phyloP scores from a whole-genome alignment of 2,329 filamentous ascomycete species.

The Penicillium sclerotiorum region DNA sequence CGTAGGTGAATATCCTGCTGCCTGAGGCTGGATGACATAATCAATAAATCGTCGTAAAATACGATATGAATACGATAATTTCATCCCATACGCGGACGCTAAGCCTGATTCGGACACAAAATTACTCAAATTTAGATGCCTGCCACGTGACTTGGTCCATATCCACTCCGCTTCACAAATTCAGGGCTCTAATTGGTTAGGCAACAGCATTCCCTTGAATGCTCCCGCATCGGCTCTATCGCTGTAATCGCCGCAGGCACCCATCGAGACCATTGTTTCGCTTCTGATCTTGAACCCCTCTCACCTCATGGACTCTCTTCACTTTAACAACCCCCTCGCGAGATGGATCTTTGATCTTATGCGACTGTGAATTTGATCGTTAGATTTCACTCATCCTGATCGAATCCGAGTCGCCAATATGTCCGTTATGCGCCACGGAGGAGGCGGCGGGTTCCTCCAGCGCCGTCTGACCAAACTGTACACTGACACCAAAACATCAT shows the following conservation, averaged over 20 bases:
- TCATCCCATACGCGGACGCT: too few species aligned
- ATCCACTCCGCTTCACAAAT: not conserved
- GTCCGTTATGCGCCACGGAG: conserved; percentile 51
- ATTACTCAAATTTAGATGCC: conserved; percentile 29
- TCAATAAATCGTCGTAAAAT: not conserved
- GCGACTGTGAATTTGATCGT: conserved; percentile 4
- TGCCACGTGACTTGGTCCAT: conserved; percentile 30
- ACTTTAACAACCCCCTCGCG: conserved; percentile 9
- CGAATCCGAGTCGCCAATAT: conserved; percentile 37
- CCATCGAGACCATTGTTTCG: conserved; percentile 16
- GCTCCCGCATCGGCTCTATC: conserved; percentile 30
- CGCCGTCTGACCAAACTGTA: conserved; percentile 63
- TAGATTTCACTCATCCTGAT: conserved; percentile 18
- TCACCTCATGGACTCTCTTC: conserved; percentile 11
- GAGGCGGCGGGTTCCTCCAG: conserved; percentile 44
- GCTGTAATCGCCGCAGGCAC: conserved; percentile 24
- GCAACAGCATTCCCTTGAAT: conserved; percentile 44
- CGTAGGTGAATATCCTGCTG: conserved; percentile 8
- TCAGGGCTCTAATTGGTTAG: conserved; percentile 40
- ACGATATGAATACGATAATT: too few species aligned
- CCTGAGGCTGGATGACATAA: conserved; percentile 10
- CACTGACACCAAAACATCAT: conserved; percentile 65
- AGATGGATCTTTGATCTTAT: conserved; percentile 17
- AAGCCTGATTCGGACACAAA: not conserved
- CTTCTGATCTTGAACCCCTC: conserved; percentile 1